Evolutionary conservation across 2,329 filamentous ascomycete genomes (phyloP).

Genomic region (Xylaria polymorpha): DNA sequence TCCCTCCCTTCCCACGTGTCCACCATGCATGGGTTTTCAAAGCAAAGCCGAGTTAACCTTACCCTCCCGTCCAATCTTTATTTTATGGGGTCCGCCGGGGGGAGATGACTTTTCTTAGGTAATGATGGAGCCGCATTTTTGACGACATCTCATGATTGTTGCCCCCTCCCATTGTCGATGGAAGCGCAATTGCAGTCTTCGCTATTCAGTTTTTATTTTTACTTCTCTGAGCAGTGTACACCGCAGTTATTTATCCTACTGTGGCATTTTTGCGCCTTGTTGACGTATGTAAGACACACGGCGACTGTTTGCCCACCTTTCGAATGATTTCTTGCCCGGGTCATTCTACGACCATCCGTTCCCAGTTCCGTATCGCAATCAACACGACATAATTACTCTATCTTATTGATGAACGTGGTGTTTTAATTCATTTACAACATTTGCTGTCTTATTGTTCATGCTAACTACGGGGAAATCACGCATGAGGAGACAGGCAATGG

Average conservation of each 20-base stretch:
- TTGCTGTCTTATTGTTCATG: background rate
- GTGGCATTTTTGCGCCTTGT: too few species aligned
- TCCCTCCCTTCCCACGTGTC: conserved; percentile 17
- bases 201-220: background rate
- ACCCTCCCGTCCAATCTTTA: conserved; percentile 30
- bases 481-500: background rate
- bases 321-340: background rate
- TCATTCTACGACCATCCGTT: background rate
- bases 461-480: conserved; percentile 8
- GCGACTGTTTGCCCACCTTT: too few species aligned
- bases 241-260: too few species aligned
- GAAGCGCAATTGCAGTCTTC: background rate
- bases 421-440: background rate
- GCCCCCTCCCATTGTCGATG: background rate
- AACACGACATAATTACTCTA: background rate
- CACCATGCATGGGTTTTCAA: conserved; percentile 5
- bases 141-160: conserved; percentile 30
- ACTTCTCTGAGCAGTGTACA: too few species aligned
- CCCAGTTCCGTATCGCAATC: background rate
- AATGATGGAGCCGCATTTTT: conserved; percentile 35
- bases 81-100: conserved; percentile 31
- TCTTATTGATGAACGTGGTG: background rate
- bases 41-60: conserved; percentile 18
- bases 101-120: conserved; percentile 26
- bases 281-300: too few species aligned